Base-by-base conservation (phyloP, 805 yeast species). In the Candida caryicola region DNA sequence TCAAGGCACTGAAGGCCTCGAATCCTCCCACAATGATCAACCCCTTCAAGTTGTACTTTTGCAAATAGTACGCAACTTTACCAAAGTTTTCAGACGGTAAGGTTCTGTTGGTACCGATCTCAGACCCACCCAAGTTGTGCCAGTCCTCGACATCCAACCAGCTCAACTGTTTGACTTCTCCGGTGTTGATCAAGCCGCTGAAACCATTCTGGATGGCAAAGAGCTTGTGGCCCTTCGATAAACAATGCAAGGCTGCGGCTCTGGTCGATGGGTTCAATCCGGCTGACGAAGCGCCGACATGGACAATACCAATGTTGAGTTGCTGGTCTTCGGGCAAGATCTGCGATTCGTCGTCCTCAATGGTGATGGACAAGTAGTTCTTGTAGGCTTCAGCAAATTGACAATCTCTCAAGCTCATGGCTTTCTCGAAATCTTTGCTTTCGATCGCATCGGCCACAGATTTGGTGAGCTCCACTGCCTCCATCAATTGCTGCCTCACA, bases 231-330 rank as follows among this genome's bases (percentile, higher is more conserved):
- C 91, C 93, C 51, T 74, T 73, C 21, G 89, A 81, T 67, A 85
- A 63, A 69, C 88, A 82, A 62, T 79, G 83, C 8, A 81, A 73
- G 1, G 89, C 85, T 58, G 80, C 79, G 2, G 91, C 84, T 47
- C 82, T 71, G 3, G 81, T 81, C n/a, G 89, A 84, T 32, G 86
- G 76, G 60, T 85, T 85, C 67, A 85, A 72, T 42, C 85, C 90
- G 48, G 85, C 82, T 15, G 88, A 80, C 23, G 93, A 83, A 2
- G 93, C 91, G 50, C 93, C 93, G 43, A 84, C 81, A 49, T 84
- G 82, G 36, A 84, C 71, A 31, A 84, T 74, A 33, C 86, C 91
- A 45, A 82, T 77, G 47, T 75, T 80, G 51, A 79, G 65, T 47
- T 81, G 71, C 52, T 80, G 62, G 3, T 59, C 71, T 14, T 54